Evolutionary conservation across 164 flowering plant species (phyloP).

Genomic region (Piper longum): DNA sequence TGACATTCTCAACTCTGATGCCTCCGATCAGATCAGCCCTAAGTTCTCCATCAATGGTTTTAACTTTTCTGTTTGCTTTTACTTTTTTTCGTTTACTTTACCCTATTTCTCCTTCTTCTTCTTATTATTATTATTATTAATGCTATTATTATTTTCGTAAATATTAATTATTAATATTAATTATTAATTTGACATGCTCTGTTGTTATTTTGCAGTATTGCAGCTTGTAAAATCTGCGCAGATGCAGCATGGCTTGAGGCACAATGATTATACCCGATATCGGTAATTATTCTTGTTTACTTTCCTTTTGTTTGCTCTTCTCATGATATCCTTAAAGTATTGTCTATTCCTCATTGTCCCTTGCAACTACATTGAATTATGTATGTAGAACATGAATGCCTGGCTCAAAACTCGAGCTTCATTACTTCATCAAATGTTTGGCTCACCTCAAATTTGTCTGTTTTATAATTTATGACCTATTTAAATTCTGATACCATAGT

Average conservation of each 20-base stretch:
- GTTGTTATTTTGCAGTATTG: slow-evolving; percentile 29
- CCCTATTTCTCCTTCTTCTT: background rate
- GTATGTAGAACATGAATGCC: no score
- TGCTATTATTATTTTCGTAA: background rate
- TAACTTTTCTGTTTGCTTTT: background rate
- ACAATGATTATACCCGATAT: slow-evolving; percentile 66
- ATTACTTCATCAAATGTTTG: no score
- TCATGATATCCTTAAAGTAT: no score
- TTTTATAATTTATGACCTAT: no score
- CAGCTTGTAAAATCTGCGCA: slow-evolving; percentile 75
- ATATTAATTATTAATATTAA: background rate
- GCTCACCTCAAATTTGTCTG: no score
- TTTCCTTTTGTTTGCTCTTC: background rate
- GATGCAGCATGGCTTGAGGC: slow-evolving; percentile 81
- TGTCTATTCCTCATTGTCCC: no score
- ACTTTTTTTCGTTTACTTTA: background rate
- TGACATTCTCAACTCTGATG: slow-evolving; percentile 29
- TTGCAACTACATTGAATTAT: no score
- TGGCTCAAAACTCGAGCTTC: no score
- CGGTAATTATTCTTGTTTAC: slow-evolving; percentile 21
- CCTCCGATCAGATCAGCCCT: slow-evolving; percentile 23
- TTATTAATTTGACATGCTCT: background rate
- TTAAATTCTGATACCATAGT: no score
- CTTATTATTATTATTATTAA: background rate
- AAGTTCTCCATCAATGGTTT: slow-evolving; percentile 66